Evolutionary conservation across 345 rosid genomes (phyloP), one percentile per base, ranked within the genome.

Genomic region (Gossypium stocksii): DNA sequence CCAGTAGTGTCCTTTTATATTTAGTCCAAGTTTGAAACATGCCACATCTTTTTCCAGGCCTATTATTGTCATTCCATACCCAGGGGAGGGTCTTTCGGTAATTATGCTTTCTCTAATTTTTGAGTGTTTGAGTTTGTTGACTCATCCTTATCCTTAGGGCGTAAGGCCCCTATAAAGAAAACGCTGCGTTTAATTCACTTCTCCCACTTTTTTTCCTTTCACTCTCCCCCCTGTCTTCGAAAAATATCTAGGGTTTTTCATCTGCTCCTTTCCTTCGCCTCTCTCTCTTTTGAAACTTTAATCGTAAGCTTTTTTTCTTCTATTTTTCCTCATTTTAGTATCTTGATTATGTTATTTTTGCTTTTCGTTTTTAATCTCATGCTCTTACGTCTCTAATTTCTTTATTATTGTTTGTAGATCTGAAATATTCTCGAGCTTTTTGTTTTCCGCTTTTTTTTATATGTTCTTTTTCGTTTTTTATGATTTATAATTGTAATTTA

Each of bases 71-170:
- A 48, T 49, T 68, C 5, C 58, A 3, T 0, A 0, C 9, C 41
- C 41, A 5, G 7, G 41, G 41, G 2, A 22, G 72, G 73, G 10
- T 51, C 10, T 69, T 27, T 69, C 29, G 2, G 73, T 69, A 69
- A 69, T 51, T 69, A 16, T 3, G 17, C 0, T 2, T 17, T 25
- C 57, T 4, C 19, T 58, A 16, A 22, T 53, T 22, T 58, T 58
- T 22, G 2, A 14, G 43, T 27, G 64, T 25, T 58, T 22, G 2
- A 14, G 64, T 60, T 43, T 27, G 64, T 64, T 43, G 69, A 65
- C 14, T 41, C 16, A 65, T 65, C 69, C 69, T 63, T 65, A 65
- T 65, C 51, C 69, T 65, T 65, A 43, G 51, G 51, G 45, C 17
- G 2, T 2, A 41, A 65, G 34, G 7, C 15, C 57, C 27, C 15